These are phyloP conservation scores for Saccharomycopsis vini DNA, from an alignment of 805 yeast genomes.

Conservation along the genomic window DNA sequence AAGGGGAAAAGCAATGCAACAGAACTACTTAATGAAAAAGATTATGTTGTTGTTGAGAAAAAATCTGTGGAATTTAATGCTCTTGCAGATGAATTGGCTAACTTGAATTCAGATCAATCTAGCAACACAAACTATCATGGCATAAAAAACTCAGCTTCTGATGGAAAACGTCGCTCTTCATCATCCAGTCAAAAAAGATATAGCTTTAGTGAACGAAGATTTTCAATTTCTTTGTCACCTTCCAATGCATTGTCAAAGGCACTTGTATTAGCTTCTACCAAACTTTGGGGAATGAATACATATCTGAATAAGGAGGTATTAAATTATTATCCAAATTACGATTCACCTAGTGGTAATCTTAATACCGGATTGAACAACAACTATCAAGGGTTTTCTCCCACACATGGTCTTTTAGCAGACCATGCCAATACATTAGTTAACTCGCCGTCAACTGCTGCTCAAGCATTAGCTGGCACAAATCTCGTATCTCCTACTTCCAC, in stretches of 20 bases:
- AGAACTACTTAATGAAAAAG: conserved; percentile 43
- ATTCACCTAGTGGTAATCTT: not conserved
- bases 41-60: conserved; percentile 91
- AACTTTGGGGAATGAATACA: conserved; percentile 56
- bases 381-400: not conserved
- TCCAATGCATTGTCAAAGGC: conserved; percentile 86
- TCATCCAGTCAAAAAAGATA: conserved; percentile 45
- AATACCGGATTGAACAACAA: not conserved
- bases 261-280: conserved; percentile 75
- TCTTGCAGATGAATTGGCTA: conserved; percentile 83
- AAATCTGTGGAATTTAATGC: conserved; percentile 93
- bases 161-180: conserved; percentile 32
- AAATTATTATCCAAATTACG: not conserved
- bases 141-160: not conserved
- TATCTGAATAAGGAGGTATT: conserved; percentile 8
- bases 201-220: conserved; percentile 48
- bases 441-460: not conserved
- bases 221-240: conserved; percentile 64
- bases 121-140: not conserved
- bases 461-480: not conserved
- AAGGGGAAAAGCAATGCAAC: conserved; percentile 16
- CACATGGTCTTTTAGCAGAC: not conserved
- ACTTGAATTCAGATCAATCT: conserved; percentile 32
- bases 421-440: not conserved
- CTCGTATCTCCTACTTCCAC: not conserved